Conservation (phyloP, 228 moss, liverwort and hornwort genomes). For the Sphagnum magellanicum region DNA sequence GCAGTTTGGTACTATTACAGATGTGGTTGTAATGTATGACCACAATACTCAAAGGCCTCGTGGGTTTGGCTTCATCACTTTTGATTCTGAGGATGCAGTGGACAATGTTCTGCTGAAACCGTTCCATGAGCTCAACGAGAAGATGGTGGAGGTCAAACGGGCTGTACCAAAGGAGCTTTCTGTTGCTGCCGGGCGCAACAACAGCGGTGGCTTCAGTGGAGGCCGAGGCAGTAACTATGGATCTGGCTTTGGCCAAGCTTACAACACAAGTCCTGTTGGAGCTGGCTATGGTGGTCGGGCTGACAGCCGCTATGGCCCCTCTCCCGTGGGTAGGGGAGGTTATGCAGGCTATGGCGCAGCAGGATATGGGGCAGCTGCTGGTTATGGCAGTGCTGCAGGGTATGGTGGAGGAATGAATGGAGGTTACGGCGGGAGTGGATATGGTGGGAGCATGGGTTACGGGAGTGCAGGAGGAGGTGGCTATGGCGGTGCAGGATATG, state of each 20-base stretch:
- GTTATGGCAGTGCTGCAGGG: conserved; percentile 72
- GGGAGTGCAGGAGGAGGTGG: conserved; percentile 65
- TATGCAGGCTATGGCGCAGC: conserved; percentile 60
- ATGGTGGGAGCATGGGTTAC: conserved; percentile 74
- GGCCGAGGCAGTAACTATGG: conserved; percentile 42
- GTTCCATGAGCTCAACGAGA: conserved; percentile 99
- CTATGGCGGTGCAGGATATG: conserved; percentile 76
- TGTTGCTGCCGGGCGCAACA: conserved; percentile 67
- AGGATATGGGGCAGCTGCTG: conserved; percentile 47
- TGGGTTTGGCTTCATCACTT: conserved; percentile 96
- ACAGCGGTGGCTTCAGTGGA: conserved; percentile 46
- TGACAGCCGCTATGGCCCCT: conserved; percentile 69
- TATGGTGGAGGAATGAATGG: conserved; percentile 86
- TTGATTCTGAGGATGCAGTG: conserved; percentile 98
- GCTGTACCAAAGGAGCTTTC: conserved; percentile 93
- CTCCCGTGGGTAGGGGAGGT: conserved; percentile 64
- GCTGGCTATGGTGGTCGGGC: conserved; percentile 62
- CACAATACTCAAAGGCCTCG: conserved; percentile 99
- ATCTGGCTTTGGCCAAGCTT: conserved; percentile 76
- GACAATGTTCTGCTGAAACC: conserved; percentile 95
- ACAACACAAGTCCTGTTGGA: conserved; percentile 46
- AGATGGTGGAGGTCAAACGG: conserved; percentile 98
- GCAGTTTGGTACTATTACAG: conserved; percentile 98
- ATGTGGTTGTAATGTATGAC: conserved; percentile 99
- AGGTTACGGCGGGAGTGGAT: conserved; percentile 87